Evolutionary conservation across 1,284 basidiomycete species (phyloP), one percentile per base, ranked within the genome.

Genomic region (Farysia itapuensis): DNA sequence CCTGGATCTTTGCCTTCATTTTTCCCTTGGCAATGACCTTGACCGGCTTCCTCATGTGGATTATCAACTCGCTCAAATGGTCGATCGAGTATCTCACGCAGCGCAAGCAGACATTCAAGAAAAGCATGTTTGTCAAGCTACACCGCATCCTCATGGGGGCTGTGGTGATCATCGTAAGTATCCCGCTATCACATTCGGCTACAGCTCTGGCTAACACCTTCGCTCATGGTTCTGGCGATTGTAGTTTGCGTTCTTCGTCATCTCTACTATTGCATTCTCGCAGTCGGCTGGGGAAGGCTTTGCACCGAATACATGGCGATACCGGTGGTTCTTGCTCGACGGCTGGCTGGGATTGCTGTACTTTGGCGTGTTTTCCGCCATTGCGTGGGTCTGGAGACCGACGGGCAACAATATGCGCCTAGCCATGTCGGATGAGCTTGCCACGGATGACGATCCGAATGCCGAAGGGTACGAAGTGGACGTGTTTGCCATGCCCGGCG

Each of bases 1-100:
- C 61, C 3, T 79, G 74, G 67, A 65, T 77, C 32, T 64, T 77
- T 50, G 49, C 74, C 26, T 77, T 78, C 75, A 89, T 97, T 63
- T 87, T 97, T 68, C 94, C 94, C 2, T 81, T 98, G 31, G 88
- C 93, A 0, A 86, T 97, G 77, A 94, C 93, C 0, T 81, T 98
- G 25, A 95, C 92, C 36, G 85, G 86, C 1, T 97, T 97, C 81
- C 82, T 97, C 32, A 83, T 94, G 70, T 97, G 94, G 94, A 97
- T 54, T 13, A 60, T 75, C 37, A 54, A 64, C 26, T 64, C 67
- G 35, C 67, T 76, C 51, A 72, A 67, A 36, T 43, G 37, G 15
- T 66, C 66, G 6, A 76, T 74, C 42, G 57, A 57, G 25, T 53
- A 72, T 47, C 56, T 76, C 16, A 63, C 61, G 0, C 59, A 64